Evolutionary conservation across 31 red algal genomes (phyloP).

Genomic region (Asparagopsis taxiformis): DNA sequence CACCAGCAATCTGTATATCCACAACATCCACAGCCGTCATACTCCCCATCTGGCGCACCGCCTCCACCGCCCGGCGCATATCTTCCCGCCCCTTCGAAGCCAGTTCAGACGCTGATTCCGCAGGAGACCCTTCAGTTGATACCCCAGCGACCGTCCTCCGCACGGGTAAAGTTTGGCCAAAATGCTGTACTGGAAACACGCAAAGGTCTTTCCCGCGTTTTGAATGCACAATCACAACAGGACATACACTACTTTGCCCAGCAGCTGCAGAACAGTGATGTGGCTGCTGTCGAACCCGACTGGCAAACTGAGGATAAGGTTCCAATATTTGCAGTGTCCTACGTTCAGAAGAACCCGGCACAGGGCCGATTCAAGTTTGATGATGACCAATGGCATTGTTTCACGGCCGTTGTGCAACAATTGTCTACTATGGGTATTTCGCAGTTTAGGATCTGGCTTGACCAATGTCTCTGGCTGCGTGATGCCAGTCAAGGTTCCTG

Average conservation of each 20-base stretch:
- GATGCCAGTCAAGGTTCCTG: constrained; percentile 32
- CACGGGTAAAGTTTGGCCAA: neutral
- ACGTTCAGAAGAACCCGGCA: constrained; percentile 3
- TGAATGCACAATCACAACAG: neutral
- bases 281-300: constrained; percentile 14
- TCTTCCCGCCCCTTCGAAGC: too few species aligned
- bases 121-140: too few species aligned
- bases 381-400: constrained; percentile 19
- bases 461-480: constrained; percentile 50
- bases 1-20: too few species aligned
- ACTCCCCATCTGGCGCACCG: too few species aligned
- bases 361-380: constrained; percentile 18
- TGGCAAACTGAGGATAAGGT: constrained; percentile 18
- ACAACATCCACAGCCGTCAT: too few species aligned
- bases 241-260: constrained; percentile 25
- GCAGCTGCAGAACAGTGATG: constrained; percentile 10
- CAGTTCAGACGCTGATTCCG: too few species aligned
- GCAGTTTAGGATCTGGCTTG: constrained; percentile 32
- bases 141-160: constrained; percentile 12
- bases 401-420: constrained; percentile 4
- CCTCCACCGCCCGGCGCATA: too few species aligned
- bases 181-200: constrained; percentile 15
- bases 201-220: constrained; percentile 42
- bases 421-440: constrained; percentile 3
- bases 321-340: constrained; percentile 37